Percentiles rank a stretch among this genome's conserved stretches.
phyloP scores from a whole-genome alignment of 768 basidiomycete genomes.

The Auricularia sp. region DNA sequence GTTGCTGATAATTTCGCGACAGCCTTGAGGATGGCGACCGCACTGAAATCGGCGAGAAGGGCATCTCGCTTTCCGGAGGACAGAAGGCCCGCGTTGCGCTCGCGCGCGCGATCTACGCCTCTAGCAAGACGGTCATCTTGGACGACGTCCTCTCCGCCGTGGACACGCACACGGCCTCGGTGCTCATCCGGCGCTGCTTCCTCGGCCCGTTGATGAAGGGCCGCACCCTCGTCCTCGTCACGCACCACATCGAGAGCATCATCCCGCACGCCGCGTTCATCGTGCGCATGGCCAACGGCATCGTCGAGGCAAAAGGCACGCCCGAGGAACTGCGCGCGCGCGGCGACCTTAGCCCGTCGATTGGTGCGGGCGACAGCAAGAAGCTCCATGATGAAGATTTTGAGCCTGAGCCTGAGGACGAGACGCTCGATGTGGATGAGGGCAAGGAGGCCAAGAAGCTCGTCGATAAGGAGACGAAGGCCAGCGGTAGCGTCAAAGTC shows the following conservation, averaged over 20 bases:
- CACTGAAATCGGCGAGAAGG: slow-evolving; percentile 66
- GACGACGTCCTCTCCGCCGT: slow-evolving; percentile 40
- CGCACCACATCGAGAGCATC: slow-evolving; percentile 79
- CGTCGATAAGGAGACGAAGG: neutral
- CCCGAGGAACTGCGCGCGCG: slow-evolving; percentile 51
- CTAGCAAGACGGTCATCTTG: slow-evolving; percentile 34
- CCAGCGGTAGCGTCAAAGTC: neutral
- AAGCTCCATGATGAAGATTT: neutral
- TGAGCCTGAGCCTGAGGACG: neutral
- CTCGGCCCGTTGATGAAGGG: slow-evolving; percentile 48
- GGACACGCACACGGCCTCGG: slow-evolving; percentile 69
- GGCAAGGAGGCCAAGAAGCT: neutral
- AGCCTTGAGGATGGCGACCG: slow-evolving; percentile 27
- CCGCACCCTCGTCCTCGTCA: slow-evolving; percentile 73
- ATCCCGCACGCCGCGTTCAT: slow-evolving; percentile 64
- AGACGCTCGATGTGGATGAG: neutral
- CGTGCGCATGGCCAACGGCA: slow-evolving; percentile 71
- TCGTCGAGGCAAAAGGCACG: slow-evolving; percentile 66
- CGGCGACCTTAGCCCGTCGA: slow-evolving; percentile 36
- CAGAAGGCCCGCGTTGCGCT: slow-evolving; percentile 66
- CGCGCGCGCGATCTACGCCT: slow-evolving; percentile 75
- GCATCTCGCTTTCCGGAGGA: slow-evolving; percentile 62
- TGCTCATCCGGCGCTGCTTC: slow-evolving; percentile 56
- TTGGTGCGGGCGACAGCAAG: slow-evolving; percentile 20
- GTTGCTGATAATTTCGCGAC: neutral